Percentiles rank a stretch among this genome's conserved stretches.
Evolutionary conservation across 2,329 filamentous ascomycete genomes (phyloP).

Genomic region (Chaetomium olivaceum): DNA sequence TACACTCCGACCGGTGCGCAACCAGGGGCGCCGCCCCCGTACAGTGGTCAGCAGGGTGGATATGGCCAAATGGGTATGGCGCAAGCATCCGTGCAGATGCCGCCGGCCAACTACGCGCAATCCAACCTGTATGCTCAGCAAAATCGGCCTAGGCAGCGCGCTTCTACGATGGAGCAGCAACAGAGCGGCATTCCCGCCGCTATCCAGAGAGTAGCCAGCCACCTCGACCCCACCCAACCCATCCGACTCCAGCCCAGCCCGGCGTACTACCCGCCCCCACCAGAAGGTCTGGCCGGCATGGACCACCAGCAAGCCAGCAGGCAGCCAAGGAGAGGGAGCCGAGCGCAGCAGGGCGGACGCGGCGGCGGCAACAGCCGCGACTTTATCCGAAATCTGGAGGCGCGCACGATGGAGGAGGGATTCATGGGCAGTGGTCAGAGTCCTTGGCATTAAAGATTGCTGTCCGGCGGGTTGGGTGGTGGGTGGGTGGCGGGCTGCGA

Average conservation of each 20-base stretch:
- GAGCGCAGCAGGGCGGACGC: slow-evolving; percentile 59
- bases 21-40: slow-evolving; percentile 70
- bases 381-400: slow-evolving; percentile 92
- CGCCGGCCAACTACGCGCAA: slow-evolving; percentile 62
- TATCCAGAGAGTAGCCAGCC: slow-evolving; percentile 92
- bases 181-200: slow-evolving; percentile 89
- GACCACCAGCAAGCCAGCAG: slow-evolving; percentile 58
- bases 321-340: slow-evolving; percentile 71
- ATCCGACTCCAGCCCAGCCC: slow-evolving; percentile 94
- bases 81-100: slow-evolving; percentile 65
- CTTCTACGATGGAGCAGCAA: slow-evolving; percentile 95
- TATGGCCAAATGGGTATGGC: slow-evolving; percentile 76
- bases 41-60: slow-evolving; percentile 68
- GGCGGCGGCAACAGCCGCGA: slow-evolving; percentile 69
- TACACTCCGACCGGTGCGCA: slow-evolving; percentile 64
- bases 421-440: slow-evolving; percentile 66
- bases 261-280: slow-evolving; percentile 92
- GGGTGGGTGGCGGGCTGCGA: not conserved
- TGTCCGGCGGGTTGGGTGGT: not conserved
- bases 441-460: slow-evolving; percentile 64
- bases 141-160: slow-evolving; percentile 73
- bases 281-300: slow-evolving; percentile 72
- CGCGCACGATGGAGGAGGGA: slow-evolving; percentile 89
- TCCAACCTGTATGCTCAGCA: slow-evolving; percentile 68
- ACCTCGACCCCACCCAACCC: slow-evolving; percentile 90